A percentile compares a stretch with the other conserved stretches of the same genome.
Evolutionary conservation across 2,329 filamentous ascomycete species (phyloP).

Genomic region (Stemphylium lycopersici): DNA sequence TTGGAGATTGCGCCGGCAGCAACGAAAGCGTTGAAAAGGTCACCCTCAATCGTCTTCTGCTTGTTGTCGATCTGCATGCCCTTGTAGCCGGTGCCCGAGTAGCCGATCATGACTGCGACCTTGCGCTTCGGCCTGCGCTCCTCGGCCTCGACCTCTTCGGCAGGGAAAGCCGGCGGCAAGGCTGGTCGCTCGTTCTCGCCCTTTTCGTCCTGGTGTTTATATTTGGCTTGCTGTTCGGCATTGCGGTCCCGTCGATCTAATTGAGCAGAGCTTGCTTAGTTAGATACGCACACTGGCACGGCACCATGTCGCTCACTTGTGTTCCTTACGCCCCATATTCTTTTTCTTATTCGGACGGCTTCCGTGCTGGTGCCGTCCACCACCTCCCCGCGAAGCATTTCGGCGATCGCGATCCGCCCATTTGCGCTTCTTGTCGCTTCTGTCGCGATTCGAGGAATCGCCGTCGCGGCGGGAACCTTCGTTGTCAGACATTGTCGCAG

Average conservation of each 20-base stretch:
- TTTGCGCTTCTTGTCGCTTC: slow-evolving; percentile 43
- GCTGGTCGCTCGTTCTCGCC: slow-evolving; percentile 51
- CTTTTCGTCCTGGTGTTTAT: slow-evolving; percentile 47
- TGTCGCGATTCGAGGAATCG: slow-evolving; percentile 29
- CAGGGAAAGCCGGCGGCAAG: slow-evolving; percentile 65
- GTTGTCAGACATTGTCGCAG: slow-evolving; percentile 34
- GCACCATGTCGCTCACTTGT: slow-evolving; percentile 59
- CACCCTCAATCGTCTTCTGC: slow-evolving; percentile 94
- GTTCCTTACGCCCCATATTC: slow-evolving; percentile 71
- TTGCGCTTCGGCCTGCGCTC: slow-evolving; percentile 91
- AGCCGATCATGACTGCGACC: slow-evolving; percentile 93
- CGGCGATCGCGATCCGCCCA: slow-evolving; percentile 34
- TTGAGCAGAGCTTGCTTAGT: slow-evolving; percentile 54
- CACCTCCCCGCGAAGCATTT: slow-evolving; percentile 40
- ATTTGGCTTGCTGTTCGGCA: slow-evolving; percentile 48
- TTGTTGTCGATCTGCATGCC: slow-evolving; percentile 85
- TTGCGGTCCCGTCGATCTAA: slow-evolving; percentile 57
- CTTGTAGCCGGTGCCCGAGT: slow-evolving; percentile 94
- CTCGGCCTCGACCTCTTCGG: slow-evolving; percentile 88
- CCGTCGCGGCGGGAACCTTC: slow-evolving; percentile 27
- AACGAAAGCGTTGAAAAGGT: slow-evolving; percentile 91
- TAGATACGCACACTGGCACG: slow-evolving; percentile 34
- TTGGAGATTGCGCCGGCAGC: slow-evolving; percentile 93
- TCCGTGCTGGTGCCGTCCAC: slow-evolving; percentile 43
- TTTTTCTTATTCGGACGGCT: slow-evolving; percentile 62